A percentile compares a stretch with the other conserved stretches of the same genome.
These are phyloP conservation scores for Tritrichomonas foetus DNA, from an alignment of 208 protist species.

Conservation along the genomic window DNA sequence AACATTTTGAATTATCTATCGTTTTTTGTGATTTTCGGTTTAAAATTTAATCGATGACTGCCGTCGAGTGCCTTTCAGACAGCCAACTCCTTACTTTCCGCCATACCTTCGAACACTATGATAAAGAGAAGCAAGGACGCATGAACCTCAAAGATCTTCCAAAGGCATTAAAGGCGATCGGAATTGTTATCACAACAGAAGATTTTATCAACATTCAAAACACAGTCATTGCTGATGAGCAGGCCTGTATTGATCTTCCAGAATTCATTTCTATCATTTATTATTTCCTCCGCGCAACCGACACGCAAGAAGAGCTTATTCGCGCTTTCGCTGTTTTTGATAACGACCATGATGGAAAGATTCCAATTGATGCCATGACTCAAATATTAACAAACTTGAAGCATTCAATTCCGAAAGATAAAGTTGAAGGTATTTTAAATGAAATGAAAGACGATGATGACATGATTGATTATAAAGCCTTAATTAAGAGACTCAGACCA, in stretches of 20 bases:
- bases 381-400: background rate
- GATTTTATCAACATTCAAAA: background rate
- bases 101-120: background rate
- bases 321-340: background rate
- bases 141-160: background rate
- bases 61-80: background rate
- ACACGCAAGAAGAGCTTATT: constrained; percentile 27
- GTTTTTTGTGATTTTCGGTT: background rate
- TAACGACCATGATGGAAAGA: background rate
- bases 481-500: background rate
- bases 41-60: background rate
- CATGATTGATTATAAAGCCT: background rate
- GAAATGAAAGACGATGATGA: background rate
- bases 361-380: background rate
- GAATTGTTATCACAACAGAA: background rate
- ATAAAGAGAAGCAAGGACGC: background rate
- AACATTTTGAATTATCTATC: too few relatives aligned
- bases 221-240: background rate
- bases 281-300: background rate
- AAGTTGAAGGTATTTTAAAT: background rate
- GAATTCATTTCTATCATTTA: background rate
- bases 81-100: background rate
- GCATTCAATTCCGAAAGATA: background rate
- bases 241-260: background rate
- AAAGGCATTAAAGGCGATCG: background rate